Percentiles rank a stretch among this genome's conserved stretches.
phyloP scores from a whole-genome alignment of 805 yeast species.

The Ogataea pilisensis region DNA sequence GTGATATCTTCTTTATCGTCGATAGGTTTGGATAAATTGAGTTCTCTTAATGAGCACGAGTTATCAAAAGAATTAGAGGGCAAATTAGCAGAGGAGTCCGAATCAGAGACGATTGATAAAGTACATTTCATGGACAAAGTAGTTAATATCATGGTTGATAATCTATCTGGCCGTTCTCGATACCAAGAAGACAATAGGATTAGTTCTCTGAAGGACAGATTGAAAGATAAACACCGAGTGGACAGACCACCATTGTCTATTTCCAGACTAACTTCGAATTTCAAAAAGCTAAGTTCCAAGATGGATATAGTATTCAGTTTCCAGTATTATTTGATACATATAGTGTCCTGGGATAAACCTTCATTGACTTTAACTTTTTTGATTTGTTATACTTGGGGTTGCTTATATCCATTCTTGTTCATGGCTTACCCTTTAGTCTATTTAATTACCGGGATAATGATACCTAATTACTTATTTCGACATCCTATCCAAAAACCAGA shows the following conservation, averaged over 20 bases:
- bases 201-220: slow-evolving; percentile 4
- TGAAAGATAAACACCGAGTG: slow-evolving; percentile 33
- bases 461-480: slow-evolving; percentile 65
- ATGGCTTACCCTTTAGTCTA: slow-evolving; percentile 58
- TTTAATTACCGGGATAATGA: slow-evolving; percentile 52
- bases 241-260: slow-evolving; percentile 54
- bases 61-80: slow-evolving; percentile 1
- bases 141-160: slow-evolving; percentile 48
- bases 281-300: slow-evolving; percentile 51
- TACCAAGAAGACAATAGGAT: slow-evolving; percentile 32
- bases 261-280: slow-evolving; percentile 49
- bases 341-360: slow-evolving; percentile 74
- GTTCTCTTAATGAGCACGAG: slow-evolving; percentile 10
- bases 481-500: slow-evolving; percentile 56
- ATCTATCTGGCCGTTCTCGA: slow-evolving; percentile 39
- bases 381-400: slow-evolving; percentile 58
- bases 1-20: slow-evolving; percentile 42
- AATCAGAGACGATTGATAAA: slow-evolving; percentile 23
- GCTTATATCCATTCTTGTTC: slow-evolving; percentile 68
- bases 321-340: slow-evolving; percentile 57
- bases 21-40: slow-evolving; percentile 39
- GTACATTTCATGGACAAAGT: slow-evolving; percentile 57
- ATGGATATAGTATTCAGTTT: slow-evolving; percentile 53
- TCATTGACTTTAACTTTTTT: slow-evolving; percentile 60
- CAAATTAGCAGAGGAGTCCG: slow-evolving; percentile 11